Base-by-base conservation (phyloP, 768 basidiomycete species). In the Paxillus involutus region DNA sequence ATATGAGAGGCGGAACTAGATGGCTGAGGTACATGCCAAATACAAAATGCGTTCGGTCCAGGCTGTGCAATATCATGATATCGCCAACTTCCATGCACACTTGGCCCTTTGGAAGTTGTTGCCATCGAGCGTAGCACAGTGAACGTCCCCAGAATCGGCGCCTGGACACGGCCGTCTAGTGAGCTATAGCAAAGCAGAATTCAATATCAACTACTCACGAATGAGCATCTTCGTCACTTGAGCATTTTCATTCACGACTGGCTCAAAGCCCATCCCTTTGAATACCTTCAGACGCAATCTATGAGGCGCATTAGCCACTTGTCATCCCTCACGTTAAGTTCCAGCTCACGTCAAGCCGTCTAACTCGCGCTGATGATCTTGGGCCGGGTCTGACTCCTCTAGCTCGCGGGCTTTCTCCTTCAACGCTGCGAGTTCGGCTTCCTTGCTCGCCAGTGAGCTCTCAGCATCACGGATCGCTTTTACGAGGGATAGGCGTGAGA, bases 401-500 rank as follows among this genome's bases (percentile, higher is more conserved):
- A 89, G 66, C 40, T 66, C 70, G 32, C 78, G 76, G 0, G 79
- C 79, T 57, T 84, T 83, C 50, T 87, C 86, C 59, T 86, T 88
- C 54, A 92, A 72, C 5, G 76, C 73, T 7, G 87, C 76, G 0
- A 90, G 78, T 63, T 89, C 88, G 2, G 82, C 84, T 61, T 91
- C 88, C 61, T 83, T 85, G 61, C 79, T 82, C 6, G 83, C 82
- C 6, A 88, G 67, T 44, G 81, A 67, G 39, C 80, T 78, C 70
- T 92, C 88, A 2, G 79, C 76, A 58, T 91, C 89, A 47, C 85
- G 85, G 58, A 91, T 87, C 6, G 86, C 81, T 62, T 92, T 92
- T 21, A 79, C 83, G 14, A 90, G 76, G 14, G 86, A 82, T 44
- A 90, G 67, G 32, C 82, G 80, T 6, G 77, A 79, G 37, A 67